Evolutionary conservation across 2,329 filamentous ascomycete genomes (phyloP), one percentile per base, ranked within the genome.

Genomic region (Cordyceps farinosa): DNA sequence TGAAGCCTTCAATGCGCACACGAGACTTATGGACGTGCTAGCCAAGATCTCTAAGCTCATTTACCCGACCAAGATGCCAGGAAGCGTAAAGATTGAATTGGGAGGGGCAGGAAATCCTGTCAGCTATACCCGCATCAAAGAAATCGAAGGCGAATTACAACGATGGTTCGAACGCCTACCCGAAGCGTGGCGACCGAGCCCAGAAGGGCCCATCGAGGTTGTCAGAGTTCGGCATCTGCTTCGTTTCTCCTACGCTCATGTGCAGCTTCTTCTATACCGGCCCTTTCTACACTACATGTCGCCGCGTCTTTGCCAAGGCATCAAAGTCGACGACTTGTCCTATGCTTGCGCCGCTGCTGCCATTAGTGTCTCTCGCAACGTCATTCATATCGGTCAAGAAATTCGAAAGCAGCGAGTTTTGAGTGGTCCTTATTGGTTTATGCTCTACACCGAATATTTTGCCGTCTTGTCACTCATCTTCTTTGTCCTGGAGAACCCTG

Each of bases 401-500:
- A 93, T 93, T 79, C 87, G 89, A 67, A 88, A 87, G 71, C 85
- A 89, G 69, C 85, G 88, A 4, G 80, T 91, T 7, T 79, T 95
- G n/a, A 88, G 89, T 66, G 91, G 91, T 1, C 89, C 90, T 0
- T 93, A 92, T 74, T 95, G 91, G 91, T 94, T 94, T 71, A 90
- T 90, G 68, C 86, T 94, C 72, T 94, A 92, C 71, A 92, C 90
- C 2, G 89, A 90, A 17, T 93, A 92, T 76, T 93, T 92, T 71
- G 88, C 90, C 15, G 89, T 94, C 38, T 79, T 95, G 38, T 91
- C 91, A 0, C 79, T 95, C 52, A 81, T 94, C 1, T 95, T 91
- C 71, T 94, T 90, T 71, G 89, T 90, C 1, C 79, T 92, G 15
- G 91, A 94, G 72, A 94, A 94, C 67, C 89, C 90, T 1, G 86